These are phyloP conservation scores for Pseudisothecium myosuroides DNA, from an alignment of 225 moss, liverwort and hornwort species.

Conservation along the genomic window DNA sequence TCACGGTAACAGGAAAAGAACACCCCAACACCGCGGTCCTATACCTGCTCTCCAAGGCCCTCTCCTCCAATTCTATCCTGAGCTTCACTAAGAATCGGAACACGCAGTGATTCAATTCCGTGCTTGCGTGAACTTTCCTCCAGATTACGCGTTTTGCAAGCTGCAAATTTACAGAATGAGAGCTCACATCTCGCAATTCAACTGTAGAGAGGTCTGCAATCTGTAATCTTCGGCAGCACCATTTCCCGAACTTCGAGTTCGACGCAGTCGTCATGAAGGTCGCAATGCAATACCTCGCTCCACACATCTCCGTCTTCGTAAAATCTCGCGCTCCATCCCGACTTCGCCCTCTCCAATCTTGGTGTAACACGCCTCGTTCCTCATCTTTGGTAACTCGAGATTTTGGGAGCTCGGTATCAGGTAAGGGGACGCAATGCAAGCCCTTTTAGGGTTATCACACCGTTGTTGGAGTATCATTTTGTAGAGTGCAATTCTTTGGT, in stretches of 20 bases:
- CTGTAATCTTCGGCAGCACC: not conserved
- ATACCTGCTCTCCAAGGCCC: not conserved
- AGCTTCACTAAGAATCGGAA: not conserved
- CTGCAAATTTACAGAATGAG: not conserved
- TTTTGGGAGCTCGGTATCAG: not conserved
- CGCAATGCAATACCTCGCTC: conserved; percentile 32
- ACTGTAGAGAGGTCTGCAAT: not conserved
- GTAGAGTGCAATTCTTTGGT: not conserved
- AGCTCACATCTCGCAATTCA: not conserved
- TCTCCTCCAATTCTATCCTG: not conserved
- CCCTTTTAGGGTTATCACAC: not conserved
- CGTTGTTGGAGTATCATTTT: not conserved
- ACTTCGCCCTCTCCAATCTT: conserved; percentile 6
- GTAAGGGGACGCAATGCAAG: not conserved
- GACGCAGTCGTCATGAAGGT: conserved; percentile 22
- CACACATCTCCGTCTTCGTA: conserved; percentile 22
- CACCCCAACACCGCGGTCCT: not conserved
- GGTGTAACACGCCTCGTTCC: not conserved
- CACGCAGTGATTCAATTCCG: not conserved
- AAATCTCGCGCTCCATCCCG: not conserved
- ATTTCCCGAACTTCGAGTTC: not conserved
- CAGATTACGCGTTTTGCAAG: not conserved
- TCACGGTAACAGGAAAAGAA: not conserved
- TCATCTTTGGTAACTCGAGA: not conserved
- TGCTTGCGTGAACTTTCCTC: not conserved